Base-by-base conservation (phyloP, 192 early-diverging fungal species). In the Linnemannia hyalina region DNA sequence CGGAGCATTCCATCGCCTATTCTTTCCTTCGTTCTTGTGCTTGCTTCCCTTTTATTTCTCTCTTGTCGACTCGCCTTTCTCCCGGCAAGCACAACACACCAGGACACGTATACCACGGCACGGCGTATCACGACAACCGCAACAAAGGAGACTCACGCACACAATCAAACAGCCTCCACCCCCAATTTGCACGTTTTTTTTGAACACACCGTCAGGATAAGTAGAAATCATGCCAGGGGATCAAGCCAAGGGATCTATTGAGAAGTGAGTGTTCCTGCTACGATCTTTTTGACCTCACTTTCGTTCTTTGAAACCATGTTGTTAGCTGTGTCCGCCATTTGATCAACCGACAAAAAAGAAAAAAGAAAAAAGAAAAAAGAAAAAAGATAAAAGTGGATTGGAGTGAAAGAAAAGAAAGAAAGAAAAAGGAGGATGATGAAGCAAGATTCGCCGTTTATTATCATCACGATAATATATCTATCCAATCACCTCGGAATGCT, bases 401-500 rank as follows among this genome's bases (percentile, higher is more conserved):
- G 42, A 44, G 4, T 44, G 42, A 35, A 29, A 9, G 0, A 29
- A 22, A 11, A 63, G 15, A 18, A 49, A 49, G 47, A 49, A 49
- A 18, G 16, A 49, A 49, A 11, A 15, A 47, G 1, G 11, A 47
- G 46, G 13, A 15, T 35, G 11, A 49, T 20, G 47, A 49, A 18
- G 47, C 15, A 52, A 52, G 20, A 52, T 52, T 52, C 49, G 49
- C 49, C 55, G 8, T 13, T 65, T 65, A 65, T 65, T 65, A 65
- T 65, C 60, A 65, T 65, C 60, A 65, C 60, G 60, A 65, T 32
- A 65, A 65, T 65, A 29, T 65, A 65, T 65, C 60, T 26, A 32
- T 32, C 60, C 60, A 65, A 65, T 65, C 60, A 65, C 29, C 60
- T 60, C 60, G 60, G 60, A 65, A 65, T 65, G 60, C 60, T 65